A percentile compares a stretch with the other conserved stretches of the same genome.
phyloP scores from a whole-genome alignment of 78 protist species.

The Protostelium mycophagum region DNA sequence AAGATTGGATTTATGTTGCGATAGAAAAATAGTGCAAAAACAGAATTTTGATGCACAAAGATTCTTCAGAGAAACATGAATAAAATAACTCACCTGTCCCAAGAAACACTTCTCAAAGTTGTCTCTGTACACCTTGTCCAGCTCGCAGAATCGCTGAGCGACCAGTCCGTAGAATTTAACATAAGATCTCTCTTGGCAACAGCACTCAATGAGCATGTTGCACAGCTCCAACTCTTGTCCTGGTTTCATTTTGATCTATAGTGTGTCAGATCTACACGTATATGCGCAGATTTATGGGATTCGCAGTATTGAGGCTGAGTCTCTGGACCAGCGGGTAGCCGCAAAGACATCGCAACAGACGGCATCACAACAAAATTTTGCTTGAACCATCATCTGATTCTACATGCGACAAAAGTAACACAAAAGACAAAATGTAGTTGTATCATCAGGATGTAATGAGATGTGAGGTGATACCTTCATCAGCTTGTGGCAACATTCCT shows the following conservation, averaged over 20 bases:
- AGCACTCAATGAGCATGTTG: slow-evolving; percentile 94
- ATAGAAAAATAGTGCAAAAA: too few relatives aligned
- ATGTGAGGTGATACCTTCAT: slow-evolving; percentile 32
- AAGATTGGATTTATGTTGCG: too few relatives aligned
- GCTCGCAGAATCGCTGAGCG: slow-evolving; percentile 79
- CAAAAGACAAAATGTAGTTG: too few relatives aligned
- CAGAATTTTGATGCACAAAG: too few relatives aligned
- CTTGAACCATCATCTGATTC: too few relatives aligned
- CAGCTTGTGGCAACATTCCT: slow-evolving; percentile 96
- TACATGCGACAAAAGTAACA: too few relatives aligned
- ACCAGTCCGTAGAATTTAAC: slow-evolving; percentile 81
- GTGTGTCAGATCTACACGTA: not conserved
- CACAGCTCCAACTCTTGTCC: slow-evolving; percentile 77
- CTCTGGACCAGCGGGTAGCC: too few relatives aligned
- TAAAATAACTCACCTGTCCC: slow-evolving; percentile 19
- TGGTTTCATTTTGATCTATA: slow-evolving; percentile 6
- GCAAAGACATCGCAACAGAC: too few relatives aligned
- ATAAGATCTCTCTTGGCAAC: slow-evolving; percentile 90
- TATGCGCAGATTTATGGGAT: too few relatives aligned
- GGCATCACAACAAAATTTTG: too few relatives aligned
- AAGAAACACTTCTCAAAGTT: slow-evolving; percentile 48
- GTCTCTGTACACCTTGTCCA: slow-evolving; percentile 69
- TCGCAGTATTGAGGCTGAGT: too few relatives aligned
- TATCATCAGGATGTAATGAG: too few relatives aligned
- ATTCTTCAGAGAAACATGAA: not conserved